Evolutionary conservation across 2,329 filamentous ascomycete species (phyloP).

Genomic region (Claviceps citrina): DNA sequence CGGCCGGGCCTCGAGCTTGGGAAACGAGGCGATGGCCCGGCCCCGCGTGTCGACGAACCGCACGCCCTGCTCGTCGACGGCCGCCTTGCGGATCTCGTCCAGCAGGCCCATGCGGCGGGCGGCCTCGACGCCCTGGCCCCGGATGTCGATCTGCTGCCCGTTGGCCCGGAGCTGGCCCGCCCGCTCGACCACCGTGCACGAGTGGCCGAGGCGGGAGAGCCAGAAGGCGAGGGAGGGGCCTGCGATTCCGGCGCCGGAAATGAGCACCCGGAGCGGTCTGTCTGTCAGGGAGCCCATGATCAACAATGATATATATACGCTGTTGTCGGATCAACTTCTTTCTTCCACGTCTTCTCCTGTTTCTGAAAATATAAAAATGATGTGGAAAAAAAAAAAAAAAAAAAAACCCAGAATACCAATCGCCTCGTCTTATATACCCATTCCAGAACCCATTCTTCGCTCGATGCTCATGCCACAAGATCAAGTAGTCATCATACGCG

Average conservation of each 20-base stretch:
- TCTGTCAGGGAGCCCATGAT: constrained; percentile 4
- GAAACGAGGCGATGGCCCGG: constrained; percentile 22
- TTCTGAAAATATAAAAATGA: too few species aligned
- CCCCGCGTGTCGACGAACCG: constrained; percentile 28
- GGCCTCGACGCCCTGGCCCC: constrained; percentile 24
- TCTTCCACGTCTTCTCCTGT: too few species aligned
- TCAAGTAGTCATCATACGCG: too few species aligned
- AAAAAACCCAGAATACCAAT: too few species aligned
- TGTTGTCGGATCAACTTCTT: too few species aligned
- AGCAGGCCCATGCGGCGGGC: constrained; percentile 26
- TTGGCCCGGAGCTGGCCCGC: constrained; percentile 19
- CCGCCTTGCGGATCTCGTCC: constrained; percentile 18
- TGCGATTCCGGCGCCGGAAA: constrained; percentile 31
- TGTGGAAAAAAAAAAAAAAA: too few species aligned
- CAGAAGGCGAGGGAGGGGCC: constrained; percentile 28
- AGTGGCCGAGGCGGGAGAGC: constrained; percentile 22
- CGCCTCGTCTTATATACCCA: background rate
- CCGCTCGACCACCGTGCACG: constrained; percentile 30
- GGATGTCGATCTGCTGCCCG: constrained; percentile 32
- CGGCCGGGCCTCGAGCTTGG: constrained; percentile 15
- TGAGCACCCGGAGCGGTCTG: constrained; percentile 29
- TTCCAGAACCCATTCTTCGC: background rate
- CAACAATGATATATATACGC: background rate
- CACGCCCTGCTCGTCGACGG: constrained; percentile 33
- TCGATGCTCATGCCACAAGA: too few species aligned